phyloP scores from a whole-genome alignment of 108 stramenopile species.

The Skeletonema costatum region DNA sequence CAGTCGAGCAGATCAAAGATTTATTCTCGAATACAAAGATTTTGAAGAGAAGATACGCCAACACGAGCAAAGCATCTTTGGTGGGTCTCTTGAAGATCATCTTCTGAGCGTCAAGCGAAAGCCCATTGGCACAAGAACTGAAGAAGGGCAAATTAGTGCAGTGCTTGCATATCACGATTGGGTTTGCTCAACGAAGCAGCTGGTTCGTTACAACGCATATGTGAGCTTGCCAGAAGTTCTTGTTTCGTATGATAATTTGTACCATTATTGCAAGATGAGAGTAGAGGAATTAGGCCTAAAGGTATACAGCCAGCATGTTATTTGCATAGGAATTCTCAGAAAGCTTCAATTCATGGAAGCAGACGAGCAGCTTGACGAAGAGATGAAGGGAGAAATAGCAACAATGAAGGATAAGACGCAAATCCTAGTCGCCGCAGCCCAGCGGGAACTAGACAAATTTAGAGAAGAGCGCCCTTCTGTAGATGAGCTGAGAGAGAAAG shows the following conservation, averaged over 20 bases:
- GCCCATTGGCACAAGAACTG: too few relatives aligned
- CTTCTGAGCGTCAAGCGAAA: too few relatives aligned
- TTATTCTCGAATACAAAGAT: too few relatives aligned
- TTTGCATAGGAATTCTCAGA: neutral
- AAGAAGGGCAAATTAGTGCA: too few relatives aligned
- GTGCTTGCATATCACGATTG: neutral
- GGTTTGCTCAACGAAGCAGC: neutral
- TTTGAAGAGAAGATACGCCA: too few relatives aligned
- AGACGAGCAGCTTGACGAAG: neutral
- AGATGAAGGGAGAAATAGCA: neutral
- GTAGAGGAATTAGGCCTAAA: neutral
- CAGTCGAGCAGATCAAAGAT: too few relatives aligned
- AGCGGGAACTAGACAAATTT: neutral
- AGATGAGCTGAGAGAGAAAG: neutral
- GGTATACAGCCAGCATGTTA: neutral
- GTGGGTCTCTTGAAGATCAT: too few relatives aligned
- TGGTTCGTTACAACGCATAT: neutral
- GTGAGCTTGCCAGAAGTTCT: neutral
- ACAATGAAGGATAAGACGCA: neutral
- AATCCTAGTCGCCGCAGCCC: neutral
- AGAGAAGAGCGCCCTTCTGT: neutral
- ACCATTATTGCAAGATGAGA: neutral
- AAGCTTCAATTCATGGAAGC: neutral
- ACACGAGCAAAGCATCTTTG: too few relatives aligned
- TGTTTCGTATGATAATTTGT: neutral